Base-by-base conservation (phyloP, 2,329 filamentous ascomycete species). In the Neofusicoccum cordaticola region DNA sequence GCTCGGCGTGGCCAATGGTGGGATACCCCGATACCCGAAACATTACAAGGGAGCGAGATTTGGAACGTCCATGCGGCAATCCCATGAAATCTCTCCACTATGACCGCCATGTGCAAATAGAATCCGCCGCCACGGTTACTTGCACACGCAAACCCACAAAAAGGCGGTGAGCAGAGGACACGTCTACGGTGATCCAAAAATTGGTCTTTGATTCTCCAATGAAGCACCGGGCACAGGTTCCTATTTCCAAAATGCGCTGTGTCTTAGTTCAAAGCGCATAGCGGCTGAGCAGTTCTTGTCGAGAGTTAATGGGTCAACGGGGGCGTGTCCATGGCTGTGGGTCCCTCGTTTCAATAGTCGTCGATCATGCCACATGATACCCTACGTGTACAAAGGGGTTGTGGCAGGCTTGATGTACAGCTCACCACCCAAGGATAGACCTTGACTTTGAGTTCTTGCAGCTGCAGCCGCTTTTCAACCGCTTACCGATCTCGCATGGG, bases 371-470 rank as follows among this genome's bases (percentile, higher is more conserved):
- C 53, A 58, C 53, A 45, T 58, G 53, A 58, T 58, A 44, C 17
- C 53, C 53, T 58, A 58, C 53, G 53, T 58, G 53, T 58, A 58
- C 53, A 58, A 58, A 58, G 53, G 53, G 53, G 53, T 45, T 45
- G 27, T 34, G 56, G 37, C 56, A 11, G 11, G 17, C 56, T 27
- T 60, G 56, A 47, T 47, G 56, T 47, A 47, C 56, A 60, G 42
- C 53, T 58, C 53, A 58, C 17, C 27, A 17, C 37, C 39, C 22
- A 11, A 15, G 35, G 27, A 31, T 31, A 31, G 27, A 31, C 31
- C 27, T 17, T 17, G 22, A 34, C 52, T 19, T 19, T 13, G 27
- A 31, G 27, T 42, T 58, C 27, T 39, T 19, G 13, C 39, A 37
- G 13, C 22, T 58, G 27, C 27, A 58, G 53, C 22, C 27, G 13